phyloP scores from a whole-genome alignment of 331 rosid species.

The Spiraea crenata region DNA sequence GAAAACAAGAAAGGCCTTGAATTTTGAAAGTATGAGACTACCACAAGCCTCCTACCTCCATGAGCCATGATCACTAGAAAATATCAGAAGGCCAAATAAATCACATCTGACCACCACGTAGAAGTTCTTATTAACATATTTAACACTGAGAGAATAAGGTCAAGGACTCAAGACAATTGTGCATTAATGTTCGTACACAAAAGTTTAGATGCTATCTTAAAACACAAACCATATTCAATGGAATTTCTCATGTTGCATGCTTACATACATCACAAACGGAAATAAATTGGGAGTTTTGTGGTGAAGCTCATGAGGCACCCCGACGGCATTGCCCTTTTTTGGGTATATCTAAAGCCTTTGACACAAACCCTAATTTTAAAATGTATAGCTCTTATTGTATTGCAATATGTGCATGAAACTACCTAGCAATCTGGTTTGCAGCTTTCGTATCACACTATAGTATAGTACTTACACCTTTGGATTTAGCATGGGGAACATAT shows the following conservation, averaged over 20 bases:
- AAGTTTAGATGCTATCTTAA: too few species aligned
- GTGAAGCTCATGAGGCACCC: not conserved
- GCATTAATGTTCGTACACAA: too few species aligned
- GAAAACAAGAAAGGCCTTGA: not conserved
- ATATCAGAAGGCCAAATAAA: too few species aligned
- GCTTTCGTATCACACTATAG: not conserved
- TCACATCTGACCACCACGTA: too few species aligned
- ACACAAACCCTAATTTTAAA: not conserved
- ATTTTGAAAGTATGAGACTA: too few species aligned
- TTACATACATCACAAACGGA: not conserved
- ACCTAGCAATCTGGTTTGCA: not conserved
- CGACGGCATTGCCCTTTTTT: too few species aligned
- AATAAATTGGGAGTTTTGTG: not conserved
- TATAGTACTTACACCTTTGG: not conserved
- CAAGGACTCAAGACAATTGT: too few species aligned
- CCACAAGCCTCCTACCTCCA: too few species aligned
- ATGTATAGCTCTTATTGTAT: not conserved
- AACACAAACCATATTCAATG: not conserved
- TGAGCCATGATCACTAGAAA: too few species aligned
- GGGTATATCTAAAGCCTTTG: not conserved
- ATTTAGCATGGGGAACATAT: not conserved
- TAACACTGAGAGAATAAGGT: too few species aligned
- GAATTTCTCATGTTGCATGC: not conserved
- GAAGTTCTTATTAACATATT: too few species aligned
- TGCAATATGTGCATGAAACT: not conserved